Conservation (phyloP, 2,329 filamentous ascomycete species). For the Fusarium cicatricum region DNA sequence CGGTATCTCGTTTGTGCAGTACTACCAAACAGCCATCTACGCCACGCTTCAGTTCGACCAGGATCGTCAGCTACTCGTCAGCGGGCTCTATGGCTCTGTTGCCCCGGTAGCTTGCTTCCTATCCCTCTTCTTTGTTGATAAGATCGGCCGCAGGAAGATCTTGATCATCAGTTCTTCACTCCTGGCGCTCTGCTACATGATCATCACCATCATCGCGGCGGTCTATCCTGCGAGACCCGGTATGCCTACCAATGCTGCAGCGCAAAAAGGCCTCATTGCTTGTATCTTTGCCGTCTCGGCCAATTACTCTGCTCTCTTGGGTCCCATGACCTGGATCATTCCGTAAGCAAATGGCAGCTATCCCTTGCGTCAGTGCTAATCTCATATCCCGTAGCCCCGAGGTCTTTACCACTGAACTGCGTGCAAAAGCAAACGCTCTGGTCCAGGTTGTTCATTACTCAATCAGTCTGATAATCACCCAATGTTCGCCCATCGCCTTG, state of each 20-base stretch:
- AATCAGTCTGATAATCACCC: constrained; percentile 51
- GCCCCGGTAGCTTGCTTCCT: constrained; percentile 49
- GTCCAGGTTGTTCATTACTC: constrained; percentile 54
- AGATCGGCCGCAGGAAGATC: constrained; percentile 48
- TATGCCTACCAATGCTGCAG: constrained; percentile 48
- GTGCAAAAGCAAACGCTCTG: constrained; percentile 52
- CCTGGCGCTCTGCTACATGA: constrained; percentile 48
- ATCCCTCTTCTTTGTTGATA: constrained; percentile 51
- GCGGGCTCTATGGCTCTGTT: constrained; percentile 51
- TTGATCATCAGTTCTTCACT: constrained; percentile 48
- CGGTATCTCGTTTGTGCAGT: constrained; percentile 54
- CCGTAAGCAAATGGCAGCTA: constrained; percentile 41
- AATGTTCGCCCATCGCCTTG: constrained; percentile 52
- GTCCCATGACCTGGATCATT: constrained; percentile 54
- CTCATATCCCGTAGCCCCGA: constrained; percentile 42
- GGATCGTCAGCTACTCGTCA: constrained; percentile 50
- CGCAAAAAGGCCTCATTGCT: constrained; percentile 50
- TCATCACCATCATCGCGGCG: constrained; percentile 51
- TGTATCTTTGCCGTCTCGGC: constrained; percentile 48
- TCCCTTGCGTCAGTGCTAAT: rapidly evolving
- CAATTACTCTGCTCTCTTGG: constrained; percentile 50
- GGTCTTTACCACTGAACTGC: constrained; percentile 51
- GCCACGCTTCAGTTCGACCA: constrained; percentile 50
- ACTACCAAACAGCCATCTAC: constrained; percentile 54
- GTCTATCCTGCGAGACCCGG: constrained; percentile 48